Conservation (phyloP, 768 basidiomycete genomes). For the Porphyrellus cyaneotinctus region DNA sequence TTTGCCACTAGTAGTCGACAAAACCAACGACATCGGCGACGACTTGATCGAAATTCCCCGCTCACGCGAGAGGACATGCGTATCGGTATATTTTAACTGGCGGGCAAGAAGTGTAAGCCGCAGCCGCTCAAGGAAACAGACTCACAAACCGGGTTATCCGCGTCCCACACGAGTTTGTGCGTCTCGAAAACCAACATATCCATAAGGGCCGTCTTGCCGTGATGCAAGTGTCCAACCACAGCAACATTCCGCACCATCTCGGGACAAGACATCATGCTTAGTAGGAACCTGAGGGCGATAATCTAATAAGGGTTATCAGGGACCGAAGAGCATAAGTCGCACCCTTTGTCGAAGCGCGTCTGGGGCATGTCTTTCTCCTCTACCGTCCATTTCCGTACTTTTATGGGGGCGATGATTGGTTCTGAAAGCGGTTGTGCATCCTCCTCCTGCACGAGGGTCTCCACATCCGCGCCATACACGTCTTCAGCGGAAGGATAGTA, state of each 20-base stretch:
- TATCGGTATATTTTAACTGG: conserved; percentile 94
- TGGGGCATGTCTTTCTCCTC: conserved; percentile 95
- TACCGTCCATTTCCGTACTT: conserved; percentile 90
- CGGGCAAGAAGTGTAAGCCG: conserved; percentile 17
- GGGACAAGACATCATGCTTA: conserved; percentile 88
- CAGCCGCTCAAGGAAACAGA: conserved; percentile 9
- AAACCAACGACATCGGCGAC: conserved; percentile 90
- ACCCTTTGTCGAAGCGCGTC: conserved; percentile 98
- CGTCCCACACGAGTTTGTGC: conserved; percentile 91
- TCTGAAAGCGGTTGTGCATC: conserved; percentile 93
- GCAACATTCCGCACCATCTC: conserved; percentile 96
- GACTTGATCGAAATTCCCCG: conserved; percentile 95
- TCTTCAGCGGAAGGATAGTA: conserved; percentile 94
- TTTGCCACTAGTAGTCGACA: conserved; percentile 83
- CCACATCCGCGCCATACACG: conserved; percentile 90
- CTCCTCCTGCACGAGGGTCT: conserved; percentile 97
- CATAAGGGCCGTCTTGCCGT: conserved; percentile 95
- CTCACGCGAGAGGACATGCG: conserved; percentile 82
- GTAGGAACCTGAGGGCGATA: conserved; percentile 64
- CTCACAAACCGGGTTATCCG: conserved; percentile 74
- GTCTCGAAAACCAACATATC: conserved; percentile 98
- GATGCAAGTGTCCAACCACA: conserved; percentile 93
- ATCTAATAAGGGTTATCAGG: conserved; percentile 6
- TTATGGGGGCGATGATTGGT: conserved; percentile 93
- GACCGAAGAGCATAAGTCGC: conserved; percentile 26